Evolutionary conservation across 768 basidiomycete species (phyloP), one percentile per base, ranked within the genome.

Genomic region (Boletus tomentosulus): DNA sequence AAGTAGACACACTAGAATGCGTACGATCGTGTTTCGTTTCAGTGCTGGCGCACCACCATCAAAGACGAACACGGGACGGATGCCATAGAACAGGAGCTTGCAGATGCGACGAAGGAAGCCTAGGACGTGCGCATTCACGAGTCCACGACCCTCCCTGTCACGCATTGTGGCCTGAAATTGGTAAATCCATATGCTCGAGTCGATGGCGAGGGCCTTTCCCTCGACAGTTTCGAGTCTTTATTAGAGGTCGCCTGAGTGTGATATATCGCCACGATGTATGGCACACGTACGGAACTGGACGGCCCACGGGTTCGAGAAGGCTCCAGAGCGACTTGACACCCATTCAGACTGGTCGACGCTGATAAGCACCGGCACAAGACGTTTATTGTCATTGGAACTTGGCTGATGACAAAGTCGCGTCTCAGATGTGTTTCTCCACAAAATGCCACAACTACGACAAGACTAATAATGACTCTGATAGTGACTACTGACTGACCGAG

Each of bases 121-220:
- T 42, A 98, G 74, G 15, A 99, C 85, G 72, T 98, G 97, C 1
- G 96, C 95, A 65, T 98, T 98, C 49, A 88, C 82, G 42, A 99
- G 74, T 12, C 81, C 90, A 24, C 86, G 84, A 27, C 97, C 97
- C 54, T 98, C 93, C 65, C 93, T 98, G 71, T 96, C 95, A 24
- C 97, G 84, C 95, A 98, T 98, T 9, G 97, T 98, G 22, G 96
- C 95, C 73, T 98, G 96, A 65, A 99, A 99, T 70, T 99, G 97
- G 71, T 99, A 99, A 50, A 99, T 85, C 97, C 97, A 99, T 58
- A 99, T 98, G 61, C 93, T 97, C 4, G 95, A 98, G 72, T 99
- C 97, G 52, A 99, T 98, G 3, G 97, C 97, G 74, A 99, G 83
- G 10, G 84, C 76, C 68, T 94, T 96, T n/a, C 93, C 94, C 64